phyloP scores from a whole-genome alignment of 2,329 filamentous ascomycete species.

The Colletotrichum nymphaeae region DNA sequence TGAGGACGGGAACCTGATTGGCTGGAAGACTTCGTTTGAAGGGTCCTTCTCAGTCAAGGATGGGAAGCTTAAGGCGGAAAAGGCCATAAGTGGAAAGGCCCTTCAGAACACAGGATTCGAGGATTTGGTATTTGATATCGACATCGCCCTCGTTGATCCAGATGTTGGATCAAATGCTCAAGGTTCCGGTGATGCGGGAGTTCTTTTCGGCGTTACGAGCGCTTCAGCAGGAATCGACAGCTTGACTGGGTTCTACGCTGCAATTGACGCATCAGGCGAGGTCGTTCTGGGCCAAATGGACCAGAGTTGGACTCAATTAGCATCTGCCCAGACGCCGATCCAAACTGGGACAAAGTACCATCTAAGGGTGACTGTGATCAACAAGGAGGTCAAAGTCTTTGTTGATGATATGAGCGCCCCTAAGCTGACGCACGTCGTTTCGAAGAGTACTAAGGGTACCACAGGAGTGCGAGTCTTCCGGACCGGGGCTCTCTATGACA shows the following conservation, averaged over 20 bases:
- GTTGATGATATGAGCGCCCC: background rate
- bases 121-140: conserved; percentile 45
- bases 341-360: background rate
- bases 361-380: background rate
- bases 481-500: background rate
- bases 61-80: no score
- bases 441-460: background rate
- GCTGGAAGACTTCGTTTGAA: no score
- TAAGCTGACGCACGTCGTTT: background rate
- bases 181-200: conserved; percentile 43
- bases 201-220: conserved; percentile 49
- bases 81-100: no score
- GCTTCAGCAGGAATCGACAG: background rate
- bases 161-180: background rate
- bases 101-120: conserved; percentile 51
- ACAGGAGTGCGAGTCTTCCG: background rate
- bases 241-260: background rate
- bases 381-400: background rate
- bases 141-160: conserved; percentile 36
- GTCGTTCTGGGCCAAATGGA: background rate
- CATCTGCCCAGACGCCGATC: background rate
- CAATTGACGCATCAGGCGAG: background rate
- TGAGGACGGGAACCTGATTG: no score
- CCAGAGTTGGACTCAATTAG: background rate
- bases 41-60: no score